Base-by-base conservation (phyloP, 75 land plant species). In the Pinus taeda region DNA sequence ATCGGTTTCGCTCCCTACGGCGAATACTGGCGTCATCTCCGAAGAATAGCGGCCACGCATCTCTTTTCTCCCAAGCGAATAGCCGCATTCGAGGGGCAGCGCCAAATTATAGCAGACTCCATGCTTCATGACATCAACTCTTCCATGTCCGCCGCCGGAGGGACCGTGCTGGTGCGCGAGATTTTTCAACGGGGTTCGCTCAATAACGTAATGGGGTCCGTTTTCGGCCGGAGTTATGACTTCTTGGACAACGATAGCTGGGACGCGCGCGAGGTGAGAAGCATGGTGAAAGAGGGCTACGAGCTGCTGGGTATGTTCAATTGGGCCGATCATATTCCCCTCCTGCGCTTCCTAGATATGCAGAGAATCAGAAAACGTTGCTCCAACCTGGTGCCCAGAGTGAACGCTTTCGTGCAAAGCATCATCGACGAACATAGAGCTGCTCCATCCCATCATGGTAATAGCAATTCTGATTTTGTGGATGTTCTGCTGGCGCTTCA, bases 1-100 rank as follows among this genome's bases (percentile, higher is more conserved):
- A 90, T 93, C 33, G 94, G 94, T 4, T 92, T 92, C 71, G 94
- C 94, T 24, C 90, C 94, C 3, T 82, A 81, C 49, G 90, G 95
- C 53, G 86, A 82, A 0, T 89, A 90, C 81, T 93, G 95, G 95
- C 79, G 93, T 13, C 75, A 77, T 14, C 77, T 93, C 14, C 71
- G 95, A 11, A 63, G 93, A 49, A 87, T 93, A 75, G 85, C 91
- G 1, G 82, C 95, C 0, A 80, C 85, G 24, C 86, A 89, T 63
- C 77, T 93, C 58, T 93, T 93, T 73, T 78, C 79, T 55, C 93
- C 93, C 0, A 69, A 73, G 57, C 76, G 86, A 21, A 86, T 91
- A 36, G 83, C 76, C 1, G 83, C 83, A 15, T 70, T 79, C 14
- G 88, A 74, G 69, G 37, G 60, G 4, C 63, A 74, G 55, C 75